Percentiles rank a stretch among this genome's conserved stretches.
These are phyloP conservation scores for Chondrostereum purpureum DNA, from an alignment of 1,284 basidiomycete genomes.

Conservation along the genomic window DNA sequence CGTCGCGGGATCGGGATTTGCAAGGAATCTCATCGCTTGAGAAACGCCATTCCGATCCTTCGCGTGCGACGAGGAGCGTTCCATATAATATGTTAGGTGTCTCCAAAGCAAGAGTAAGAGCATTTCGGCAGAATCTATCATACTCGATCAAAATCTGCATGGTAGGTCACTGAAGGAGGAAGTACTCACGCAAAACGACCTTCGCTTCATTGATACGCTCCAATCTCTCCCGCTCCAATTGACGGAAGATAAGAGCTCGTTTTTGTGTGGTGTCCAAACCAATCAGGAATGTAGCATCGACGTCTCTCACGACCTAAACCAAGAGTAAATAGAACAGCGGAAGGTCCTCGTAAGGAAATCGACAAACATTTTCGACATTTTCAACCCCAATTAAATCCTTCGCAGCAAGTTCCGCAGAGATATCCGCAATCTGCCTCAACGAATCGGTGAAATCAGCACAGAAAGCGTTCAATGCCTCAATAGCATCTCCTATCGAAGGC, in stretches of 20 bases:
- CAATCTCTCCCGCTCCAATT: conserved; percentile 44
- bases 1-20: conserved; percentile 42
- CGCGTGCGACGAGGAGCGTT: conserved; percentile 25
- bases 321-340: too few relatives aligned
- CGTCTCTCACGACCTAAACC: conserved; percentile 49
- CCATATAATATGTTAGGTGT: conserved; percentile 54
- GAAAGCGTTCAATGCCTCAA: conserved; percentile 62
- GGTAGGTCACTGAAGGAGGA: conserved; percentile 9
- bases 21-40: conserved; percentile 47
- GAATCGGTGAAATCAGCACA: conserved; percentile 53
- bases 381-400: conserved; percentile 65
- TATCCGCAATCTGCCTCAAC: conserved; percentile 60
- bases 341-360: neutral
- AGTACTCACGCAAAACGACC: conserved; percentile 44
- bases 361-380: conserved; percentile 60
- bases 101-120: conserved; percentile 81
- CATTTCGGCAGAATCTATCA: conserved; percentile 72
- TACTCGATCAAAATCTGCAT: conserved; percentile 1
- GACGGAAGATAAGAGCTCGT: conserved; percentile 53
- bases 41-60: conserved; percentile 36
- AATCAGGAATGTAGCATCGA: conserved; percentile 49
- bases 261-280: conserved; percentile 66
- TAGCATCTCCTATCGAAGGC: conserved; percentile 72
- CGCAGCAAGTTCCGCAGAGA: conserved; percentile 67
- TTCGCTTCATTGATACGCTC: conserved; percentile 42